phyloP scores from a whole-genome alignment of 2,329 filamentous ascomycete genomes.

The Fusarium austroafricanum region DNA sequence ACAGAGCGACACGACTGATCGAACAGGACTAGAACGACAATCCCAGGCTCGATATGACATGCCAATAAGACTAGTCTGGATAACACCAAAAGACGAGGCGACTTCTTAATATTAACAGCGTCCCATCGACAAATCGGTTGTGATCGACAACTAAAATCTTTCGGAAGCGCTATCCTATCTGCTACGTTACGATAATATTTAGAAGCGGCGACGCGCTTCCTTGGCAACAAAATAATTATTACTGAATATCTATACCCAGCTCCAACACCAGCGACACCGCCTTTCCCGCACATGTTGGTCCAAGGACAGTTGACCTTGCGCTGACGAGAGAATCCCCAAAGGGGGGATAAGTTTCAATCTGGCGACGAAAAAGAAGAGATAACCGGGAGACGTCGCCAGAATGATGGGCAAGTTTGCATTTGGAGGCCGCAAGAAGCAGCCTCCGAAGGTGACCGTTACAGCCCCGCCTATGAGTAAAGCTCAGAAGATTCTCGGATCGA shows the following conservation, averaged over 20 bases:
- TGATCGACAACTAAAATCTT: slow-evolving; percentile 5
- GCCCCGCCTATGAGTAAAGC: slow-evolving; percentile 45
- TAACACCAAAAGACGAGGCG: slow-evolving; percentile 21
- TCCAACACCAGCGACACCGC: slow-evolving; percentile 14
- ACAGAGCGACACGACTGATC: slow-evolving; percentile 6
- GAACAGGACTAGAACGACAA: neutral
- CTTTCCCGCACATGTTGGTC: slow-evolving; percentile 41
- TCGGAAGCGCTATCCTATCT: neutral
- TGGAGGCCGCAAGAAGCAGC: slow-evolving; percentile 46
- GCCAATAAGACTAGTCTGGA: slow-evolving; percentile 14
- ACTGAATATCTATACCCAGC: neutral
- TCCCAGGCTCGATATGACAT: slow-evolving; percentile 20
- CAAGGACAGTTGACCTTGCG: slow-evolving; percentile 29
- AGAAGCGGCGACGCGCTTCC: neutral
- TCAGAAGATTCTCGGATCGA: slow-evolving; percentile 45
- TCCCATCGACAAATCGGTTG: slow-evolving; percentile 4
- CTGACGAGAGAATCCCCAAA: slow-evolving; percentile 39
- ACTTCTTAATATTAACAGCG: slow-evolving; percentile 9
- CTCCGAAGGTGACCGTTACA: slow-evolving; percentile 44
- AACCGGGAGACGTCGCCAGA: slow-evolving; percentile 8
- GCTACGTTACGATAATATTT: neutral
- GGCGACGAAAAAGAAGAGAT: slow-evolving; percentile 22
- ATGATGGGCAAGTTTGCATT: slow-evolving; percentile 48
- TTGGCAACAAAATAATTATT: neutral
- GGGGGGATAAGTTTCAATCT: slow-evolving; percentile 23